These are phyloP conservation scores for Verticillium tricorpus DNA, from an alignment of 2,329 filamentous ascomycete species.

Conservation along the genomic window DNA sequence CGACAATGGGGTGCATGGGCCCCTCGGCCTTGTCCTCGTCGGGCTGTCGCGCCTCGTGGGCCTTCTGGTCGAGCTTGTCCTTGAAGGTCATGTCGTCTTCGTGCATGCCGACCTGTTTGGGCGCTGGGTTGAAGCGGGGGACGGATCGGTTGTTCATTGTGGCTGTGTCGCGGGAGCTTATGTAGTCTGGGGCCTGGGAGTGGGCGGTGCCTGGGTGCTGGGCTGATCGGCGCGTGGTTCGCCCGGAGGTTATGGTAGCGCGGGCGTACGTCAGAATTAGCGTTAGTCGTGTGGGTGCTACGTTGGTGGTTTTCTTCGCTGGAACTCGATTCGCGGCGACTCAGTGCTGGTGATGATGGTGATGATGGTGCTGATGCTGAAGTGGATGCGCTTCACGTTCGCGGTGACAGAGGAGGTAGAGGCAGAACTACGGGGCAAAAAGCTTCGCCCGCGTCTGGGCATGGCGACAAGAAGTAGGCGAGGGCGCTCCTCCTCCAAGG, in stretches of 20 bases:
- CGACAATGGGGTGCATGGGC: constrained; percentile 29
- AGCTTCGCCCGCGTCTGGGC: not conserved
- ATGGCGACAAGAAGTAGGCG: not conserved
- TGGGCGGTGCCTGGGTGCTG: not conserved
- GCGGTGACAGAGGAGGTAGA: too few relatives aligned
- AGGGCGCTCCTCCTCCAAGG: not conserved
- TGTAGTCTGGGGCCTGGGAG: not conserved
- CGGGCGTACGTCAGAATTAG: not conserved
- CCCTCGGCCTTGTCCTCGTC: constrained; percentile 13
- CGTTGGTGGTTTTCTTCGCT: not conserved
- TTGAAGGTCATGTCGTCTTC: constrained; percentile 28
- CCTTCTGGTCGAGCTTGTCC: constrained; percentile 37
- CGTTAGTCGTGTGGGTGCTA: not conserved
- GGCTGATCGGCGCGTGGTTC: not conserved
- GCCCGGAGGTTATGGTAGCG: not conserved
- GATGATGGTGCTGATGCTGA: too few relatives aligned
- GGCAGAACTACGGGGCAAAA: not conserved
- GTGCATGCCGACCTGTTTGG: not conserved
- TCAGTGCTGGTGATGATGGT: not conserved
- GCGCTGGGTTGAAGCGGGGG: not conserved
- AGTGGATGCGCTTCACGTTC: too few relatives aligned
- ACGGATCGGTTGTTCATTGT: not conserved
- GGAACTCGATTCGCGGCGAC: not conserved
- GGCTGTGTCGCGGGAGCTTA: not conserved
- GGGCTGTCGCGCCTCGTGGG: constrained; percentile 26